These are phyloP conservation scores for Trametes polyzona DNA, from an alignment of 1,284 basidiomycete species.

Conservation along the genomic window DNA sequence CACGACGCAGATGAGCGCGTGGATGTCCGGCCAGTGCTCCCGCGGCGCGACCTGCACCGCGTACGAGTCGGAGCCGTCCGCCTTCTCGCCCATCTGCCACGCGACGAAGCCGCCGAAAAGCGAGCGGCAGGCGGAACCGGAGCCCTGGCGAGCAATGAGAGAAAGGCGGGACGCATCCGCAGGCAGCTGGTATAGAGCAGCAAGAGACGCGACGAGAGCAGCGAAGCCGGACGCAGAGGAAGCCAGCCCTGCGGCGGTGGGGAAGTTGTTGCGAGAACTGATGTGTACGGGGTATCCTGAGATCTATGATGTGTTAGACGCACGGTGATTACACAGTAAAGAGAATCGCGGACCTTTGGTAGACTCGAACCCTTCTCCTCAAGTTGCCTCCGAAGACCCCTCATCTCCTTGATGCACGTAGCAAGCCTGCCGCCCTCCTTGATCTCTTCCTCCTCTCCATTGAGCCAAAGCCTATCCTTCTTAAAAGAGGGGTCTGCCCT, in stretches of 20 bases:
- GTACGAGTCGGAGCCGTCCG: slow-evolving; percentile 84
- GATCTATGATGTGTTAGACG: slow-evolving; percentile 51
- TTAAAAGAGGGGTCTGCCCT: slow-evolving; percentile 80
- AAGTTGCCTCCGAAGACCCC: slow-evolving; percentile 71
- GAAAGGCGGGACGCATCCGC: slow-evolving; percentile 75
- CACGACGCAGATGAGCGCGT: slow-evolving; percentile 97
- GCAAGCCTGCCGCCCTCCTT: slow-evolving; percentile 79
- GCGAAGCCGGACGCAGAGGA: slow-evolving; percentile 98
- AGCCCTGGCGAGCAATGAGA: slow-evolving; percentile 94
- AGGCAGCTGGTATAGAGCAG: slow-evolving; percentile 84
- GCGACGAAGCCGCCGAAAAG: slow-evolving; percentile 98
- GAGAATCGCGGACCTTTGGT: slow-evolving; percentile 61
- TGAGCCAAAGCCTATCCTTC: slow-evolving; percentile 90
- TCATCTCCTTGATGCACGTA: slow-evolving; percentile 91
- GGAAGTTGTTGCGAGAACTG: slow-evolving; percentile 98
- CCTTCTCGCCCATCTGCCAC: slow-evolving; percentile 81
- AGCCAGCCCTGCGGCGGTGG: slow-evolving; percentile 96
- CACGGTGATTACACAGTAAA: not conserved
- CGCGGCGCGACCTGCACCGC: slow-evolving; percentile 89
- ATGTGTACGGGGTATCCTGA: slow-evolving; percentile 83
- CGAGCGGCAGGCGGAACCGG: slow-evolving; percentile 96
- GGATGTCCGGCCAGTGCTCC: slow-evolving; percentile 93
- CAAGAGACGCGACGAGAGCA: slow-evolving; percentile 90
- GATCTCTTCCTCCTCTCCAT: slow-evolving; percentile 90
- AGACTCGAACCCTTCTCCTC: slow-evolving; percentile 70